Evolutionary conservation across 2,329 filamentous ascomycete genomes (phyloP), one percentile per base, ranked within the genome.

Genomic region (Penicillium sclerotigenum): DNA sequence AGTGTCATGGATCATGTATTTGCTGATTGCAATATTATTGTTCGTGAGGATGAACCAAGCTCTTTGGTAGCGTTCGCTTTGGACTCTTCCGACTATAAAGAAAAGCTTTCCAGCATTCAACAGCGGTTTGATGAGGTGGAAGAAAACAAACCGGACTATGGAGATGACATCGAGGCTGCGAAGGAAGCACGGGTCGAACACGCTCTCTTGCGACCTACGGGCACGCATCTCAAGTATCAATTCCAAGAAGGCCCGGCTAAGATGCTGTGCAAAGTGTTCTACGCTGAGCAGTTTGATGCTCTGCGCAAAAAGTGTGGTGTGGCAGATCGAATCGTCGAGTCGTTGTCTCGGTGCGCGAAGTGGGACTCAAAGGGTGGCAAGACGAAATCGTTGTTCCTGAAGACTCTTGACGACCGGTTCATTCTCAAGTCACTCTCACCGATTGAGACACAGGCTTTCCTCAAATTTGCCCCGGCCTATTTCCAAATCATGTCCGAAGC

Each of bases 281-380:
- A 95, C 68, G 94, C 94, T 0, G 94, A 97, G 72, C 94, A 97
- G 61, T 99, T 99, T 65, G 94, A 99, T 74, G 94, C 94, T 3
- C 81, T 99, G 37, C 86, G 94, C 54, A 85, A 90, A 54, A 97
- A 96, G 74, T 97, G 93, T 62, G 93, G 93, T 16, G 89, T 97
- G 9, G 87, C 91, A 1, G 92, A 97, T 69, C 89, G 94, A 34
- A 96, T 99, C 62, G 87, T 97, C 26, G 94, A 99, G 71, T 97
- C 92, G 1, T 79, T 99, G 22, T 97, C 94, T 8, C 86, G 94
- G 20, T 99, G 95, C 75, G 83, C 96, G 20, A 97, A 97, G 73
- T 99, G 93, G 90, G 94, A 99, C 75, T 96, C 91, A 3, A 96
- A 96, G 71, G 95, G 94, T 24, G 94, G 94, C 63, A 99, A 99